Evolutionary conservation across 2,329 filamentous ascomycete genomes (phyloP).

Genomic region (Parastagonospora nodorum): DNA sequence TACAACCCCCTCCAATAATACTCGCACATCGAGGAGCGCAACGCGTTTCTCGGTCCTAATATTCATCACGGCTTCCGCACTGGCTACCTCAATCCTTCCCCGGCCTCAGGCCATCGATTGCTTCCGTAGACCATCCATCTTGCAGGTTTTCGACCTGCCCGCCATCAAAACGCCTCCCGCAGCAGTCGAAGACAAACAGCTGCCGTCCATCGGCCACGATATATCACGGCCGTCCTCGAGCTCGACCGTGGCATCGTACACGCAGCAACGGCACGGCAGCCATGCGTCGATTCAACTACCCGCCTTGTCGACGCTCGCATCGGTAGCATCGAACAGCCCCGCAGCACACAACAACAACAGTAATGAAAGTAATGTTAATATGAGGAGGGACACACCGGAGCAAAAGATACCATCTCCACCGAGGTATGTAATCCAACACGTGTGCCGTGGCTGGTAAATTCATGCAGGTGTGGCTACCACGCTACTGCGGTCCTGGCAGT

Average conservation of each 20-base stretch:
- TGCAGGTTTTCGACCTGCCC: slow-evolving; percentile 54
- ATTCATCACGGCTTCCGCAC: slow-evolving; percentile 60
- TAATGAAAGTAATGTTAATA: slow-evolving; percentile 31
- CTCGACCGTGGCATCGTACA: slow-evolving; percentile 53
- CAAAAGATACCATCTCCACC: slow-evolving; percentile 33
- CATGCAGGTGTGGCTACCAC: not conserved
- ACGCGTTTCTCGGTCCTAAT: slow-evolving; percentile 43
- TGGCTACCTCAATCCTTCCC: slow-evolving; percentile 62
- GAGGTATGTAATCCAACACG: slow-evolving; percentile 32
- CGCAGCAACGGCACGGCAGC: slow-evolving; percentile 47
- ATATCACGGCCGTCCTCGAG: slow-evolving; percentile 61
- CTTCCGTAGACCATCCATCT: slow-evolving; percentile 55
- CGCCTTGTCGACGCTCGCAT: slow-evolving; percentile 64
- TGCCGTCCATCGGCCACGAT: slow-evolving; percentile 55
- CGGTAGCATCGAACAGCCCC: slow-evolving; percentile 59
- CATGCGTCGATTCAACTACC: slow-evolving; percentile 56
- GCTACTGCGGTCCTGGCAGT: slow-evolving; percentile 15
- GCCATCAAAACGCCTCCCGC: slow-evolving; percentile 52
- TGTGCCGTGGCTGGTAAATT: not conserved
- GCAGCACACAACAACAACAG: slow-evolving; percentile 45
- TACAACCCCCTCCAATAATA: slow-evolving; percentile 9
- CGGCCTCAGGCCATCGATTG: slow-evolving; percentile 63
- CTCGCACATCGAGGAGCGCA: slow-evolving; percentile 34
- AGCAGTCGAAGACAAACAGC: slow-evolving; percentile 51
- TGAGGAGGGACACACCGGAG: slow-evolving; percentile 28